Conservation (phyloP, 345 rosid species). For the Euphorbia peplus region DNA sequence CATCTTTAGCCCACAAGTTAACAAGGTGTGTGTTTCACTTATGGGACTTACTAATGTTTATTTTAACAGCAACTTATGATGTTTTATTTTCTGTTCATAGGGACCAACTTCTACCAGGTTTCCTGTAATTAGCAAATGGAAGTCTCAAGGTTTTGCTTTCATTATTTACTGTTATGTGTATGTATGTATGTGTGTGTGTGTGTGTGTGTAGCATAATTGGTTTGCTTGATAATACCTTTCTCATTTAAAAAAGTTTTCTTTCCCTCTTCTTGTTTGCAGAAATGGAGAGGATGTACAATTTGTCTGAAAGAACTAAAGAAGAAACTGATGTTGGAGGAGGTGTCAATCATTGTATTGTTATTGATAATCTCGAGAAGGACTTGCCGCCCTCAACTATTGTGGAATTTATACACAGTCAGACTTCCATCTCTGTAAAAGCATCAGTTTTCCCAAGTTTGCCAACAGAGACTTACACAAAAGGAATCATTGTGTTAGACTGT, state of each 20-base stretch:
- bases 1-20: neutral
- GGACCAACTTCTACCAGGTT: conserved; percentile 8
- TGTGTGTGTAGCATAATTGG: too few species aligned
- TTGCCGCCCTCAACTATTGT: conserved; percentile 32
- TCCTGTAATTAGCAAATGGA: conserved; percentile 5
- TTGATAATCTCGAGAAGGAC: conserved; percentile 44
- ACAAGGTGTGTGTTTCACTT: conserved; percentile 17
- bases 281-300: conserved; percentile 8
- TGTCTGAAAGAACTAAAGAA: neutral
- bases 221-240: neutral
- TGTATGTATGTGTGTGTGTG: neutral
- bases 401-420: conserved; percentile 36
- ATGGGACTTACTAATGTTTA: neutral
- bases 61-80: neutral
- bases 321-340: conserved; percentile 41
- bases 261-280: neutral
- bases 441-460: conserved; percentile 36
- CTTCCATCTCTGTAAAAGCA: conserved; percentile 24
- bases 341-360: conserved; percentile 6
- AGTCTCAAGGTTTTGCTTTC: conserved; percentile 27
- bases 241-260: neutral
- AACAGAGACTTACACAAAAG: conserved; percentile 29
- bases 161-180: neutral
- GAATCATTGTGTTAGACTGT: conserved; percentile 28
- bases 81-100: conserved; percentile 25